Percentiles rank a stretch among this genome's conserved stretches.
Conservation (phyloP, 225 moss, liverwort and hornwort genomes). For the Pseudoscleropodium purum region DNA sequence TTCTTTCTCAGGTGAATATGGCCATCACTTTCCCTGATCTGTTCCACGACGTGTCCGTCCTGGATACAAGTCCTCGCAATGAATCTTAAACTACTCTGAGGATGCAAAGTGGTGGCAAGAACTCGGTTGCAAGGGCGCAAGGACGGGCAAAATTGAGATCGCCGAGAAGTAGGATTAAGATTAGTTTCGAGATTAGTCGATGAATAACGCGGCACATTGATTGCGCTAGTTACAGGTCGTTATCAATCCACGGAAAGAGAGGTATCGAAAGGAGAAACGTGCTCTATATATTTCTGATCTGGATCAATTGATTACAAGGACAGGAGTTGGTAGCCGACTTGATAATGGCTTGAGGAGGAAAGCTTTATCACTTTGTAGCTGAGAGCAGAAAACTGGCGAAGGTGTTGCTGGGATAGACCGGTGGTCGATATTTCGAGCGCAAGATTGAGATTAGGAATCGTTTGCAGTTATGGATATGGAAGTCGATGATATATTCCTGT, state of each 20-base stretch:
- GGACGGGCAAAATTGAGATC: background rate
- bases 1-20: background rate
- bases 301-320: background rate
- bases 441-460: background rate
- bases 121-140: background rate
- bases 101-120: background rate
- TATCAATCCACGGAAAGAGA: background rate
- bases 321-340: background rate
- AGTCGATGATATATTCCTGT: conserved; percentile 21
- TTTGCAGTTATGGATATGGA: conserved; percentile 20
- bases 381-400: background rate
- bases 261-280: background rate
- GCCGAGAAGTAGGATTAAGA: background rate
- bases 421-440: background rate
- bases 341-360: background rate
- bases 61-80: background rate
- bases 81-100: background rate
- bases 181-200: background rate
- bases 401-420: background rate
- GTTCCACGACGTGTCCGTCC: background rate
- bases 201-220: background rate
- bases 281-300: background rate
- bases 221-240: background rate
- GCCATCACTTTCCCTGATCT: background rate
- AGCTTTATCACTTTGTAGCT: background rate